These are phyloP conservation scores for Rosellinia necatrix DNA, from an alignment of 2,329 filamentous ascomycete genomes.

Conservation along the genomic window DNA sequence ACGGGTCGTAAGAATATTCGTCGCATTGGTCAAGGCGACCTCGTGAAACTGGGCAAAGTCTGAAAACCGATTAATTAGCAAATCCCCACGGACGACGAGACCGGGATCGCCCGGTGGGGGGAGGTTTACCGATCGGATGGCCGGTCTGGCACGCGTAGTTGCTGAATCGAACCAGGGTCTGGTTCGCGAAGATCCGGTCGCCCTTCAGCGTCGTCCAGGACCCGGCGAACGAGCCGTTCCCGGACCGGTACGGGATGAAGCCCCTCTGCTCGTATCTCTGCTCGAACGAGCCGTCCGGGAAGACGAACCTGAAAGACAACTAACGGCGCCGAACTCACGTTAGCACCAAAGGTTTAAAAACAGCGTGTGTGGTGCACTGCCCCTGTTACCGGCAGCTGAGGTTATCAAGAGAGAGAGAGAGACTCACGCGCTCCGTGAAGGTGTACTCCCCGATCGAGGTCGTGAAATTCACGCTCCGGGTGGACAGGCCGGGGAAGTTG, in stretches of 20 bases:
- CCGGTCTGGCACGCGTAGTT: slow-evolving; percentile 25
- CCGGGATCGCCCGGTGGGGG: neutral
- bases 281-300: slow-evolving; percentile 25
- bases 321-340: neutral
- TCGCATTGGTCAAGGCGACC: slow-evolving; percentile 15
- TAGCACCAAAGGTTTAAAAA: neutral
- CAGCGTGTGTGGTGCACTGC: too few relatives aligned
- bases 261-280: slow-evolving; percentile 23
- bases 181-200: slow-evolving; percentile 18
- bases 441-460: slow-evolving; percentile 13
- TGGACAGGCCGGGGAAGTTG: slow-evolving; percentile 18
- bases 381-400: neutral
- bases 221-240: slow-evolving; percentile 25
- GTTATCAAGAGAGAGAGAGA: neutral
- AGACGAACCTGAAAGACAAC: slow-evolving; percentile 15
- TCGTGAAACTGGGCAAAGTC: slow-evolving; percentile 12
- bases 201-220: slow-evolving; percentile 22
- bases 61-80: neutral
- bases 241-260: slow-evolving; percentile 5
- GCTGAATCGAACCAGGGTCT: slow-evolving; percentile 17
- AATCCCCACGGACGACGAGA: too few relatives aligned
- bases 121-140: slow-evolving; percentile 18
- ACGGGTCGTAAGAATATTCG: slow-evolving; percentile 3
- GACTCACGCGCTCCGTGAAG: slow-evolving; percentile 16
- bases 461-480: slow-evolving; percentile 1